These are phyloP conservation scores for Sporisorium scitamineum DNA, from an alignment of 1,284 basidiomycete species.

Conservation along the genomic window DNA sequence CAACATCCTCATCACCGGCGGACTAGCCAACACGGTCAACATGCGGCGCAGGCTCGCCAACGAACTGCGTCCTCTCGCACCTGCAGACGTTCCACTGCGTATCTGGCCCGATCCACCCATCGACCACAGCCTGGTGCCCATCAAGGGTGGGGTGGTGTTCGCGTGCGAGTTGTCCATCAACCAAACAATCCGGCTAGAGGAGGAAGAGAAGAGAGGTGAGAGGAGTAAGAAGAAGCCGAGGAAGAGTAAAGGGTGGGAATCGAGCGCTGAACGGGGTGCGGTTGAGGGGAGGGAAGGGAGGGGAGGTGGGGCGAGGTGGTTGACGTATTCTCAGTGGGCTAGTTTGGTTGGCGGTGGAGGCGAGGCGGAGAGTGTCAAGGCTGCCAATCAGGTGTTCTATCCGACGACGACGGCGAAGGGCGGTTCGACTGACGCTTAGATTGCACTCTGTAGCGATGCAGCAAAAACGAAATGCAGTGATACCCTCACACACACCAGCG, in stretches of 20 bases:
- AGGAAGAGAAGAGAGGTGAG: not conserved
- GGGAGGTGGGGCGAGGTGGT: slow-evolving; percentile 25
- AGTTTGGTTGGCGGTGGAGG: slow-evolving; percentile 1
- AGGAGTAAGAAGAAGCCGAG: slow-evolving; percentile 9
- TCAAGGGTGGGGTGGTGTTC: slow-evolving; percentile 9
- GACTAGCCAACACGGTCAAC: slow-evolving; percentile 80
- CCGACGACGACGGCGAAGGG: not conserved
- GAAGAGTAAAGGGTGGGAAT: slow-evolving; percentile 1
- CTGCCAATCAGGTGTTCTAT: slow-evolving; percentile 26
- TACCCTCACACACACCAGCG: not conserved
- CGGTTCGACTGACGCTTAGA: not conserved
- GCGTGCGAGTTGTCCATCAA: slow-evolving; percentile 13
- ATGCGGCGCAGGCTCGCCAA: slow-evolving; percentile 78
- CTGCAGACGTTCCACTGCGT: slow-evolving; percentile 39
- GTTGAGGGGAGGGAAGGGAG: not conserved
- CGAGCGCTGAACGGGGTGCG: not conserved
- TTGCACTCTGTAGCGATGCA: not conserved
- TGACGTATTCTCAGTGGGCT: slow-evolving; percentile 34
- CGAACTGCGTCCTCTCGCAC: slow-evolving; percentile 49
- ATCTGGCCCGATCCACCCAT: slow-evolving; percentile 17
- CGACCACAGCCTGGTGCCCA: slow-evolving; percentile 9
- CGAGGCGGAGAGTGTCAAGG: slow-evolving; percentile 14
- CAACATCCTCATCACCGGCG: slow-evolving; percentile 89
- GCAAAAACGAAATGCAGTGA: not conserved
- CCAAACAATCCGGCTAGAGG: not conserved